Evolutionary conservation across 306 rosid species (phyloP), one percentile per base, ranked within the genome.

Genomic region (Rosa persica): DNA sequence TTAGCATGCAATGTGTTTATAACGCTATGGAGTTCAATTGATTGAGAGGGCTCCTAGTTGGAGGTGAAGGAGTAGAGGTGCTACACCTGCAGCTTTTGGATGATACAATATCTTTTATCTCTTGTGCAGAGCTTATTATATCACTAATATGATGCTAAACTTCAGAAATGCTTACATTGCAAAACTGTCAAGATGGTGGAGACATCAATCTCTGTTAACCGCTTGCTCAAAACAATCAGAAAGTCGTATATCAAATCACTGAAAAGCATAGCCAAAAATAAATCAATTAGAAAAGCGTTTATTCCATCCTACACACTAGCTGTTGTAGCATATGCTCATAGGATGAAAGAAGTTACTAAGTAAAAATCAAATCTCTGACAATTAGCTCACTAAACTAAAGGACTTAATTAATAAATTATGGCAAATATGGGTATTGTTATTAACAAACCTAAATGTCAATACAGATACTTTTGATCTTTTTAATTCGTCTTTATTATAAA

Each of bases 211-310:
- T 92, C 98, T 5, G 86, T 81, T 76, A 94, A 81, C 57, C 84
- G 81, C 89, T 92, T 88, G 91, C 97, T 82, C 97, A 94, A 76
- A 84, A 86, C 76, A 76, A 76, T 66, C 71, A 94, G 85, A 83
- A 95, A 92, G 86, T 95, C 97, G 75, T 85, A 95, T 80, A 92
- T 86, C 65, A 95, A 85, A 80, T 95, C 98, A 83, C 98, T 95
- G 95, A 82, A 85, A 80, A 78, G 67, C 55, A 89, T 77, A 71
- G 43, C 25, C 74, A 81, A 61, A 88, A 30, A 47, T 27, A 82
- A 36, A 70, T 23, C 71, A 25, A 84, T 86, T 82, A 85, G 81
- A 71, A 80, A 42, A 66, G 3, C 8, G 40, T 10, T 48, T 30
- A 73, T 73, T n/a, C 2, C 47, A 36, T 69, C 23, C 64, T n/a